phyloP scores from a whole-genome alignment of 202 grass and related monocot species.

The Elaeis oleifera region DNA sequence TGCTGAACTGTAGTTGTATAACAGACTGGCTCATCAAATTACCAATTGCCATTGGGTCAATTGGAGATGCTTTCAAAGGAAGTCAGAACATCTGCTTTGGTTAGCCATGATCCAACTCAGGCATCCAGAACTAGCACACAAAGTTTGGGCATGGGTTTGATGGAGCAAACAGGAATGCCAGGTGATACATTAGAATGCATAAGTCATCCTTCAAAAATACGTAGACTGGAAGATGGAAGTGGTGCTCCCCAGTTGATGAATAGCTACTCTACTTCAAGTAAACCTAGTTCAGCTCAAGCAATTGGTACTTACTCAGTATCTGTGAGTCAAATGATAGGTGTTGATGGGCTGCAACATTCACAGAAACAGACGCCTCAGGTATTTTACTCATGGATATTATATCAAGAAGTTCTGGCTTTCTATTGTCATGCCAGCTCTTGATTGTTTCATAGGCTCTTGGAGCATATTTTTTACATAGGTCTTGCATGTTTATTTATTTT shows the following conservation, averaged over 20 bases:
- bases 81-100: constrained; percentile 22
- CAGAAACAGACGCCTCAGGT: constrained; percentile 67
- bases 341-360: constrained; percentile 35
- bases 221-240: constrained; percentile 56
- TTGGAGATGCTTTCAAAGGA: constrained; percentile 34
- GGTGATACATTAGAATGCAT: constrained; percentile 29
- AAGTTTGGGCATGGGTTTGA: neutral
- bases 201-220: constrained; percentile 43
- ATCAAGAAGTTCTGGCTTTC: neutral
- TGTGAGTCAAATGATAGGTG: constrained; percentile 38
- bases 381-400: constrained; percentile 14
- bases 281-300: constrained; percentile 27
- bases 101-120: constrained; percentile 1
- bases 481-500: no score
- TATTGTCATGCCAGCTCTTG: no score
- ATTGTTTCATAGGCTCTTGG: no score
- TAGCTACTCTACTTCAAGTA: constrained; percentile 27
- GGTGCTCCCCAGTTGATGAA: constrained; percentile 30
- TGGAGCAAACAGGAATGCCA: constrained; percentile 23
- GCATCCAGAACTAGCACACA: constrained; percentile 1
- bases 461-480: no score
- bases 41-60: constrained; percentile 29
- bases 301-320: constrained; percentile 24
- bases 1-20: no score
- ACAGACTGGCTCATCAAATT: constrained; percentile 29